Percentiles rank a stretch among this genome's conserved stretches.
Evolutionary conservation across 768 basidiomycete genomes (phyloP).

Genomic region (Galerina sulciceps): DNA sequence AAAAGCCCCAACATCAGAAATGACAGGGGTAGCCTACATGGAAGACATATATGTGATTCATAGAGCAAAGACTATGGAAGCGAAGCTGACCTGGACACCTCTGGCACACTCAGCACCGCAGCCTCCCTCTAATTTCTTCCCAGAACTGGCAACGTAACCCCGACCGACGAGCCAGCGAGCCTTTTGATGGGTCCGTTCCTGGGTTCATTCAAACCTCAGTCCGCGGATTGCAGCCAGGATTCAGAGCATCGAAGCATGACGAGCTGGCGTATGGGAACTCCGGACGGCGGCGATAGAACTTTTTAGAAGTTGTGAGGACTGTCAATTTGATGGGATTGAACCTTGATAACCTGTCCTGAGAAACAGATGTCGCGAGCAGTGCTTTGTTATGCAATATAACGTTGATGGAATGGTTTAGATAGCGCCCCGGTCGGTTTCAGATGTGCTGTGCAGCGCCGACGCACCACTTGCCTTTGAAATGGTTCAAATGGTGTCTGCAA

Average conservation of each 20-base stretch:
- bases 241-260: constrained; percentile 6
- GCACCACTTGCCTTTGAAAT: background rate
- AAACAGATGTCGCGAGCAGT: constrained; percentile 10
- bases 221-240: constrained; percentile 15
- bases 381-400: background rate
- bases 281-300: constrained; percentile 21
- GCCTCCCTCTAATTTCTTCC: background rate
- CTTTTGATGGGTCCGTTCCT: constrained; percentile 10
- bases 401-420: too few species aligned
- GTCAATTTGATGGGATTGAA: constrained; percentile 8
- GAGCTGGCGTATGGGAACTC: constrained; percentile 10
- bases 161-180: background rate
- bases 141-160: background rate
- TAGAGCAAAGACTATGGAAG: constrained; percentile 7
- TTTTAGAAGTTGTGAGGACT: constrained; percentile 1
- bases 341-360: constrained; percentile 15
- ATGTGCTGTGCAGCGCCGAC: background rate
- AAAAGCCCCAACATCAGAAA: constrained; percentile 8
- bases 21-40: constrained; percentile 16
- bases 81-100: constrained; percentile 14
- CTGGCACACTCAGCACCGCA: constrained; percentile 1
- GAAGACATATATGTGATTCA: constrained; percentile 15
- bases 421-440: background rate
- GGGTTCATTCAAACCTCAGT: background rate
- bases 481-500: background rate